Base-by-base conservation (phyloP, 805 yeast species). In the Kregervanrija delftensis region DNA sequence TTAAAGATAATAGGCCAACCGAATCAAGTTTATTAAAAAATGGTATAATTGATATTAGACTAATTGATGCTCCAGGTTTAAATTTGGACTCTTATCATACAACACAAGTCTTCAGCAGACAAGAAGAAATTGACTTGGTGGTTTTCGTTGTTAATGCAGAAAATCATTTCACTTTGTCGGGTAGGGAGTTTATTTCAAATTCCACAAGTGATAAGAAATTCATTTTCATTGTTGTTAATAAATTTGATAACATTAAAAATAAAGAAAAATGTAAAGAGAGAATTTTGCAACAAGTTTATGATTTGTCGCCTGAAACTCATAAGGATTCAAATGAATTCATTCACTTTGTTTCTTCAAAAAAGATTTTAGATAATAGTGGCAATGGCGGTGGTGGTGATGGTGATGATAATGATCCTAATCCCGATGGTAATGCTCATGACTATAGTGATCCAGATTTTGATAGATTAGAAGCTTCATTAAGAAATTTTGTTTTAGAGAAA, bases 21-120 rank as follows among this genome's bases (percentile, higher is more conserved):
- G 79, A 79, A 39, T 78, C 77, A 53, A 83, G 95, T 54, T 67
- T 93, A 43, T 68, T 93, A 47, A 77, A 82, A 48, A 93, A 93
- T 61, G 98, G 97, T 2, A 85, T 88, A 9, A 87, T 91, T 35
- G 97, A 93, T 58, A 89, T 93, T 46, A 79, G 90, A 17, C 70
- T 93, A 49, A 93, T 93, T 43, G 99, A 93, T 67, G 97, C 98
- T 0, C 99, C 99, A 0, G 99, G 99, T 0, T 71, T 93, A 45
- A 93, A 93, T 61, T 74, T 89, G 73, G 97, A 91, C 57, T 86
- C 93, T 4, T 84, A 83, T 55, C 96, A 88, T 61, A 93, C 99
- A 0, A 86, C 96, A 1, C 96, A 91, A 58, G 89, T 93, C 0
- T 90, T 91, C 61, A 84, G 96, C 2, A 78, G 97, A 48, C 98